Base-by-base conservation (phyloP, 192 early-diverging fungal species). In the Rhizophagus clarus region DNA sequence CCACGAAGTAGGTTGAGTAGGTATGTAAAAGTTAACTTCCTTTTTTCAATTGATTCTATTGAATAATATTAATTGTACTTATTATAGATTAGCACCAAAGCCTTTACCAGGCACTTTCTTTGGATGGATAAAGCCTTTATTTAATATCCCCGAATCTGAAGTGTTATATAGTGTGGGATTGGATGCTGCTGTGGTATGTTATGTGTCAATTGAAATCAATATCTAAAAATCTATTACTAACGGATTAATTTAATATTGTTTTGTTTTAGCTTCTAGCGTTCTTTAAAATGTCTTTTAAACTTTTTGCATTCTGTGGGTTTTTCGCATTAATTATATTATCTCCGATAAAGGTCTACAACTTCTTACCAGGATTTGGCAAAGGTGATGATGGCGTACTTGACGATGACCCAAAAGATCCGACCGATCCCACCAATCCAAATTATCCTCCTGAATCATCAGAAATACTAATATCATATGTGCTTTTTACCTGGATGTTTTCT, bases 401-500 rank as follows among this genome's bases (percentile, higher is more conserved):
- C 15, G 11, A 12, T 26, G 26, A 4, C 31, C 26, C 26, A 28
- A 17, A 3, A 6, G 62, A 63, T 15, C 11, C 24, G 0, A 4
- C n/a, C 3, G 6, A 22, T 20, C 63, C n/a, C 9, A 26, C 3
- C 4, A 2, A 24, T 14, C 15, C 5, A 14, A 0, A 72, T 72
- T 12, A 26, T 7, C 20, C 20, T 34, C 3, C n/a, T 20, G 74
- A 76, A 63, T 26, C 74, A 64, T 40, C 24, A 10, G 45, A 11
- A 17, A 24, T 34, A 1, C 15, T 79, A 10, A 24, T 79, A 22
- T 79, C 77, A 79, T 79, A 71, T 14, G 32, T 61, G 17, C 1
- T 88, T 61, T 88, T 91, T 63, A 89, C 89, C n/a, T 91, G 87
- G 79, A 72, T 87, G 4, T 89, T 91, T 62, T 85, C 85, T 22